Evolutionary conservation across 805 yeast genomes (phyloP), one percentile per base, ranked within the genome.

Genomic region (Kazachstania psychrophila): DNA sequence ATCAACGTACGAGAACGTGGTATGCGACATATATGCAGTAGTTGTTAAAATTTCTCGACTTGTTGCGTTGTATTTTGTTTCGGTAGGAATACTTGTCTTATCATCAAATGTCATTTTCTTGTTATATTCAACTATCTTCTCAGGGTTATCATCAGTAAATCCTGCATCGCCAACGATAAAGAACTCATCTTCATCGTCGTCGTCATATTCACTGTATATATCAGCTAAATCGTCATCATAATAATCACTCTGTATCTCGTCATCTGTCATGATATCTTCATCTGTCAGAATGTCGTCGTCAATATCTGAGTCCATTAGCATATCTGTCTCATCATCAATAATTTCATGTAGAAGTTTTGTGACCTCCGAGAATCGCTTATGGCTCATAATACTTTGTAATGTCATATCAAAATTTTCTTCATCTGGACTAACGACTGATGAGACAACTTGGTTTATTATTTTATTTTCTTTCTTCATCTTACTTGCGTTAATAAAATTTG

Each of bases 401-500:
- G n/a, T n/a, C n/a, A n/a, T n/a, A n/a, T n/a, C n/a, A n/a, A n/a
- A n/a, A n/a, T n/a, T n/a, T n/a, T 20, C 23, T 20, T 20, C 10
- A 20, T 20, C 23, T 7, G 23, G 23, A 10, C 10, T 20, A 20
- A 7, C 23, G 10, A 6, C 10, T 20, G 10, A 20, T 10, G 9
- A 6, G 10, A 20, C 23, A 20, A 20, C 23, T 20, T 20, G 23
- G 6, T 26, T 26, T 8, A 26, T 15, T 6, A 26, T 6, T 10
- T 26, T 18, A 14, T 10, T 14, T 11, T 13, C 28, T 14, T 7
- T 26, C 4, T 15, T 26, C 5, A 18, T 26, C 2, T 13, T 19
- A n/a, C 42, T 42, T 7, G 37, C 23, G 18, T 40, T 49, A n/a
- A 48, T 32, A 35, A 46, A 46, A 29, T 37, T 38, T 5, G 52